These are phyloP conservation scores for Colletotrichum simmondsii DNA, from an alignment of 2,329 filamentous ascomycete genomes.

Conservation along the genomic window DNA sequence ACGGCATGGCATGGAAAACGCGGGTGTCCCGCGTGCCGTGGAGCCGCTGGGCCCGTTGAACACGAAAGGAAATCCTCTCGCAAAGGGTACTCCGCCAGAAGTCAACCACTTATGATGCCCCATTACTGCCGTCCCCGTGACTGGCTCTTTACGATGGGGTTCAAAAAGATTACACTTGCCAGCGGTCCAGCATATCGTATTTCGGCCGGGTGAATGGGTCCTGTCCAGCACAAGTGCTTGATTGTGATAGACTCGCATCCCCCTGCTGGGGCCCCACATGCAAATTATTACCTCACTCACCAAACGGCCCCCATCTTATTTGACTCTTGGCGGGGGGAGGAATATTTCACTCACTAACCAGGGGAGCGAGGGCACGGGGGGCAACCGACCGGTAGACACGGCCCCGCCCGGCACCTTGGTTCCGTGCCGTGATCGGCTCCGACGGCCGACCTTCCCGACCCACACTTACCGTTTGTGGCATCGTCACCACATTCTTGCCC, in stretches of 20 bases:
- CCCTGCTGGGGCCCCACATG: not conserved
- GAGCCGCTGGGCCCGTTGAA: not conserved
- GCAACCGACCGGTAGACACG: not conserved
- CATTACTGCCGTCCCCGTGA: not conserved
- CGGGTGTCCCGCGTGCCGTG: not conserved
- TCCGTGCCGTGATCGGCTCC: not conserved
- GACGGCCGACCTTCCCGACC: not conserved
- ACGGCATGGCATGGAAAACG: not conserved
- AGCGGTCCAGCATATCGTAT: not conserved
- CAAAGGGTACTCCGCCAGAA: not conserved
- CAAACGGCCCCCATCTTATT: not conserved
- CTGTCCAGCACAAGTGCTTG: slow-evolving; percentile 1
- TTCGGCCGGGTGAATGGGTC: not conserved
- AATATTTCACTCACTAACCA: not conserved
- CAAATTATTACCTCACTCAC: not conserved
- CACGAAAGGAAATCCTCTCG: not conserved
- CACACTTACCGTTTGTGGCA: not conserved
- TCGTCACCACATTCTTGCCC: not conserved
- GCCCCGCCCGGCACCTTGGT: slow-evolving; percentile 1
- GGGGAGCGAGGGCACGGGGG: too few species aligned
- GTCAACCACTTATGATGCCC: not conserved
- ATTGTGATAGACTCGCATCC: slow-evolving; percentile 12
- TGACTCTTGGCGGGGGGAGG: not conserved
- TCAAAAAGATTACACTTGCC: not conserved
- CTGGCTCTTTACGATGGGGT: not conserved